Conservation (phyloP, 495 filamentous ascomycete genomes). For the Penicillium coprophilum region DNA sequence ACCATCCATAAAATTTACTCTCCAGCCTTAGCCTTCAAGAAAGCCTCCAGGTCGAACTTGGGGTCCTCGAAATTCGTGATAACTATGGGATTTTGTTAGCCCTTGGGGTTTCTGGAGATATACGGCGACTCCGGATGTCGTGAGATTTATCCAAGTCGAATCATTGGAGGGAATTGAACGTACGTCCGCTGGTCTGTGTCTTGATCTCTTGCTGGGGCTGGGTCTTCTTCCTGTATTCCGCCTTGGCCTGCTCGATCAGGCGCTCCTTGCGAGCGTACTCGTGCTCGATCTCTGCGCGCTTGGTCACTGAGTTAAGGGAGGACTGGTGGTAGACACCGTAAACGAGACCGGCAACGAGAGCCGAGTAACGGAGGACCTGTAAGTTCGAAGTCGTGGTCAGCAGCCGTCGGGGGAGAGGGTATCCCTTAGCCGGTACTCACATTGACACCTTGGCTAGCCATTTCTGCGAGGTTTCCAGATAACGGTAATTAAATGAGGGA, state of each 20-base stretch:
- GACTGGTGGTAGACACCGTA: conserved; percentile 93
- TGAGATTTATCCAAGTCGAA: conserved; percentile 1
- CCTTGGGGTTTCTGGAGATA: conserved; percentile 8
- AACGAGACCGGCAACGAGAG: conserved; percentile 80
- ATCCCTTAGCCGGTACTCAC: conserved; percentile 36
- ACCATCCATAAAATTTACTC: conserved; percentile 42
- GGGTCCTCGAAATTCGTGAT: conserved; percentile 80
- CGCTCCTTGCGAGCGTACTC: conserved; percentile 85
- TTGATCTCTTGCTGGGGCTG: conserved; percentile 51
- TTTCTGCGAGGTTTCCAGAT: conserved; percentile 35
- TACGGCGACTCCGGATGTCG: conserved; percentile 7
- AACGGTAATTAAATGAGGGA: conserved; percentile 22
- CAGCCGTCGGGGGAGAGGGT: conserved; percentile 20
- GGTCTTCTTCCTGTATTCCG: conserved; percentile 78
- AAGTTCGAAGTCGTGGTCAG: conserved; percentile 23
- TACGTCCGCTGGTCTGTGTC: conserved; percentile 57
- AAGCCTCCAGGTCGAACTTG: conserved; percentile 88
- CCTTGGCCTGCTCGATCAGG: conserved; percentile 88
- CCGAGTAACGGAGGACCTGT: conserved; percentile 93
- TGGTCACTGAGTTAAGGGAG: conserved; percentile 64
- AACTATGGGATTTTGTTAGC: conserved; percentile 51
- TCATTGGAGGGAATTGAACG: conserved; percentile 34
- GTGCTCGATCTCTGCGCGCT: conserved; percentile 62
- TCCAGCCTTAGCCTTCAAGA: conserved; percentile 63
- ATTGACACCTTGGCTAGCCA: conserved; percentile 54